These are phyloP conservation scores for Phlebiopsis flavidoalba DNA, from an alignment of 768 basidiomycete genomes.

Conservation along the genomic window DNA sequence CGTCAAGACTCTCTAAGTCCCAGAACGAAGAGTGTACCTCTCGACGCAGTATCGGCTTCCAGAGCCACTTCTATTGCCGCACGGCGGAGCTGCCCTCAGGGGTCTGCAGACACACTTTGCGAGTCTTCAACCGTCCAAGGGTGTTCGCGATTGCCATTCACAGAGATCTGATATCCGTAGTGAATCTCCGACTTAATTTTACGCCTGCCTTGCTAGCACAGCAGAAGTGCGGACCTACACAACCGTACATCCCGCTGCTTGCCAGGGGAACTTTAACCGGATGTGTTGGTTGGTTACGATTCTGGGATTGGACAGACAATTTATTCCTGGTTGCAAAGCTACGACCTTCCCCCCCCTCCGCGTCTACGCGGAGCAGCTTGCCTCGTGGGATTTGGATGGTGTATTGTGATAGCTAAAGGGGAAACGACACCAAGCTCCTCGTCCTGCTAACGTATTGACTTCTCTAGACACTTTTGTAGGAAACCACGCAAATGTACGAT, in stretches of 20 bases:
- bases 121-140: conserved; percentile 49
- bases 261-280: conserved; percentile 39
- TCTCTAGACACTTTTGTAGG: conserved; percentile 18
- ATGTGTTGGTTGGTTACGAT: conserved; percentile 30
- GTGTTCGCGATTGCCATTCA: conserved; percentile 65
- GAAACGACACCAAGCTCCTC: too few relatives aligned
- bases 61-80: conserved; percentile 57
- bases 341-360: conserved; percentile 19
- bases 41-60: conserved; percentile 60
- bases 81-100: conserved; percentile 46
- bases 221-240: conserved; percentile 51
- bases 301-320: conserved; percentile 39
- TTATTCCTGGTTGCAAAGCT: conserved; percentile 28
- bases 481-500: conserved; percentile 25
- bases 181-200: conserved; percentile 53
- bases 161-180: conserved; percentile 64
- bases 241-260: conserved; percentile 34
- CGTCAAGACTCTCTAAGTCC: conserved; percentile 40
- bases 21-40: conserved; percentile 46
- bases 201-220: conserved; percentile 46
- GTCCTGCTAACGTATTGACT: too few relatives aligned
- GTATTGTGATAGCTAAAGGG: too few relatives aligned
- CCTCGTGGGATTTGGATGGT: conserved; percentile 28
- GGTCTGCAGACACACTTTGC: conserved; percentile 41
- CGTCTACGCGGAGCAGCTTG: conserved; percentile 29